Conservation (phyloP, 2,329 filamentous ascomycete species). For the Tolypocladium pustulatum region DNA sequence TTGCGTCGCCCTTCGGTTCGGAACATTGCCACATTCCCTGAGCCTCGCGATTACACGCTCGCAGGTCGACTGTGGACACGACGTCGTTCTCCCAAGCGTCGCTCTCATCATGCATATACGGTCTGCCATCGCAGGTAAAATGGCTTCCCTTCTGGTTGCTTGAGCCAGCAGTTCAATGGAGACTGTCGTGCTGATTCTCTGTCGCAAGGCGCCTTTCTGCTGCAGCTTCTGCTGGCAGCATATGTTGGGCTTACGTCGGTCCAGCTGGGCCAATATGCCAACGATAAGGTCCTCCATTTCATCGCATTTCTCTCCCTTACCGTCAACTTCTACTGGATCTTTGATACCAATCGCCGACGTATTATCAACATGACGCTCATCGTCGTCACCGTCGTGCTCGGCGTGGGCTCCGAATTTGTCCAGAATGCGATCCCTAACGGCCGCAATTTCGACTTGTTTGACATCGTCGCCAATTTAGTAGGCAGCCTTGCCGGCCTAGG, state of each 20-base stretch:
- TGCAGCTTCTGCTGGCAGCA: slow-evolving; percentile 63
- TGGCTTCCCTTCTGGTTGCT: neutral
- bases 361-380: slow-evolving; percentile 74
- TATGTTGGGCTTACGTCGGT: slow-evolving; percentile 68
- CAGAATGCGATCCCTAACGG: slow-evolving; percentile 67
- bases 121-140: slow-evolving; percentile 77
- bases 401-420: slow-evolving; percentile 65
- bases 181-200: slow-evolving; percentile 4
- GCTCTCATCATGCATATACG: slow-evolving; percentile 65
- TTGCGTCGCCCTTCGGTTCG: neutral
- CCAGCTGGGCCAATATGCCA: slow-evolving; percentile 48
- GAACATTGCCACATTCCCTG: neutral
- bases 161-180: neutral
- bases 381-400: slow-evolving; percentile 62
- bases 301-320: slow-evolving; percentile 86
- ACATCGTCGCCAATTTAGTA: slow-evolving; percentile 79
- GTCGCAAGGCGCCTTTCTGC: slow-evolving; percentile 51
- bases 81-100: neutral
- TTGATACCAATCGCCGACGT: slow-evolving; percentile 81
- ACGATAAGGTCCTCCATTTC: slow-evolving; percentile 85
- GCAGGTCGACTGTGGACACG: neutral
- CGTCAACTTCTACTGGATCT: slow-evolving; percentile 86
- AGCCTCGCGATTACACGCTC: neutral
- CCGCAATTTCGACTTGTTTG: slow-evolving; percentile 63
- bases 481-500: slow-evolving; percentile 64